These are phyloP conservation scores for Cryoendolithus antarcticus DNA, from an alignment of 2,329 filamentous ascomycete genomes.

Conservation along the genomic window DNA sequence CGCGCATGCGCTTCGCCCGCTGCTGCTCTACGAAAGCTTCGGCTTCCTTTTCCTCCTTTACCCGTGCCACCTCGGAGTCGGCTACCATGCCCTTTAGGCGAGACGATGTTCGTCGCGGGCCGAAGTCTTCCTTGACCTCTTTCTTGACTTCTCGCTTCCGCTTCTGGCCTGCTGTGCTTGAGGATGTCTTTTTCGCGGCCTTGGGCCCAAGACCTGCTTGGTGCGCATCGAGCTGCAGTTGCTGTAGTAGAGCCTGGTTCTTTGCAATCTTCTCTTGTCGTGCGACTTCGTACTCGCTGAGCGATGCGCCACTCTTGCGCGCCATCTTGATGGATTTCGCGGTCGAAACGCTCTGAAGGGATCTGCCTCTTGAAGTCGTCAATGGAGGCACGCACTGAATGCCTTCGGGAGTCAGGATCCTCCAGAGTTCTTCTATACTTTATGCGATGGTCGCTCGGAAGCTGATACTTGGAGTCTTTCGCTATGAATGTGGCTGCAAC, in stretches of 20 bases:
- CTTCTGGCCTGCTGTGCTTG: conserved; percentile 29
- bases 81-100: conserved; percentile 50
- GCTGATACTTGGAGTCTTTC: too few relatives aligned
- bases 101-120: conserved; percentile 48
- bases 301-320: too few relatives aligned
- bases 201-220: conserved; percentile 56
- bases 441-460: too few relatives aligned
- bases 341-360: too few relatives aligned
- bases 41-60: conserved; percentile 55
- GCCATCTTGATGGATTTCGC: too few relatives aligned
- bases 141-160: conserved; percentile 27
- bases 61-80: conserved; percentile 54
- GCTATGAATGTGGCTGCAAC: too few relatives aligned
- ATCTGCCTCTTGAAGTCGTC: too few relatives aligned
- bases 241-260: conserved; percentile 70
- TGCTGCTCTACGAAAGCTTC: conserved; percentile 45
- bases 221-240: conserved; percentile 55
- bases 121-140: conserved; percentile 46
- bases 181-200: conserved; percentile 35
- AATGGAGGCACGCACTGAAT: too few relatives aligned
- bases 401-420: too few relatives aligned
- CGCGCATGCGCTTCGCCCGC: conserved; percentile 49
- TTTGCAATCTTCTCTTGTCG: conserved; percentile 76
- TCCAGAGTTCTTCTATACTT: too few relatives aligned
- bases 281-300: conserved; percentile 79